Evolutionary conservation across 2,329 filamentous ascomycete species (phyloP).

Genomic region (Exophiala sideris): DNA sequence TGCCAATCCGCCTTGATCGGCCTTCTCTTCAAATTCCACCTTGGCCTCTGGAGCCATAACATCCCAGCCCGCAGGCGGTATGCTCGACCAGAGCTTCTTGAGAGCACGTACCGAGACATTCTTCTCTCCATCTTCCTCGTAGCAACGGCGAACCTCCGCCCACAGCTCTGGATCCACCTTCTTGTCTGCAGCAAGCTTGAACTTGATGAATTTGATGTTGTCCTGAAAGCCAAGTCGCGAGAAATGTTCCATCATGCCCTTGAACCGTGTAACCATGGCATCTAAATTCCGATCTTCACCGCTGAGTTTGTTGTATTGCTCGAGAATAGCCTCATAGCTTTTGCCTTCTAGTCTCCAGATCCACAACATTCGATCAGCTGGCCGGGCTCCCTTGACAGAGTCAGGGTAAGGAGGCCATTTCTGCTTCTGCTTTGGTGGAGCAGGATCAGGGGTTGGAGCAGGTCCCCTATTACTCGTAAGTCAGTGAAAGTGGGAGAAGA

Average conservation of each 20-base stretch:
- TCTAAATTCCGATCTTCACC: background rate
- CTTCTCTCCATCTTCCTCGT: background rate
- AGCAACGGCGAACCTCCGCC: background rate
- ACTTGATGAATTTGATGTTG: background rate
- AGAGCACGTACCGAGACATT: background rate
- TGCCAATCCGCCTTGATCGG: background rate
- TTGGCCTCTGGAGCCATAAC: background rate
- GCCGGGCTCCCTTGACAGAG: background rate
- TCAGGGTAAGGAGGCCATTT: background rate
- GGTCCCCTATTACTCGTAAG: no score
- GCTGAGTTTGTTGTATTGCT: conserved; percentile 5
- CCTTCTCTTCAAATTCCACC: background rate
- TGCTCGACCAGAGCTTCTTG: background rate
- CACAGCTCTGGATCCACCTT: background rate
- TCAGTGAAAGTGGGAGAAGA: no score
- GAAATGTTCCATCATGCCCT: conserved; percentile 12
- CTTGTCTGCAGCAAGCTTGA: background rate
- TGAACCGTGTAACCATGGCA: conserved; percentile 6
- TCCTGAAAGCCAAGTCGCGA: conserved; percentile 5
- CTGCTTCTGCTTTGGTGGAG: no score
- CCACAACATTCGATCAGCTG: conserved; percentile 14
- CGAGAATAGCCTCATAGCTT: conserved; percentile 4
- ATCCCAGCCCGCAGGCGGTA: background rate
- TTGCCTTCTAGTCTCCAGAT: conserved; percentile 5
- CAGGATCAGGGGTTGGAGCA: no score